A percentile compares a stretch with the other conserved stretches of the same genome.
These are phyloP conservation scores for Diaporthe vexans DNA, from an alignment of 2,329 filamentous ascomycete genomes.

Conservation along the genomic window DNA sequence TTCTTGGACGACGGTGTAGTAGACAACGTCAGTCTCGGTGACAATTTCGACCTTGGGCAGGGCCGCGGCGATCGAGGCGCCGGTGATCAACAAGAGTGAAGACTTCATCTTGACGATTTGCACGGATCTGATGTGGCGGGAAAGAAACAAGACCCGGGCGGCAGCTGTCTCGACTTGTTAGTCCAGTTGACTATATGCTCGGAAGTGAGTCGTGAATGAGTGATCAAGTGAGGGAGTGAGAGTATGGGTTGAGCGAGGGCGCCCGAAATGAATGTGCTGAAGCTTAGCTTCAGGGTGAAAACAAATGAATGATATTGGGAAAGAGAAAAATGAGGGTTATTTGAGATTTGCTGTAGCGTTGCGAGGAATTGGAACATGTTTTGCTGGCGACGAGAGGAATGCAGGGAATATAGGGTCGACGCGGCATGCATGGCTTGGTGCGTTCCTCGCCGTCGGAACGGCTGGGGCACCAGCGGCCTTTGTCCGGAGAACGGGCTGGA, in stretches of 20 bases:
- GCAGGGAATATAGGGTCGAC: constrained; percentile 26
- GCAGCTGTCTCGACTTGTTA: constrained; percentile 32
- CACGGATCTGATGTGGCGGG: constrained; percentile 23
- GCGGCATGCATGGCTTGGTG: constrained; percentile 23
- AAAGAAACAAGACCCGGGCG: constrained; percentile 31
- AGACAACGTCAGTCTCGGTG: constrained; percentile 57
- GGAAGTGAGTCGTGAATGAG: neutral
- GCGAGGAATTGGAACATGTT: constrained; percentile 32
- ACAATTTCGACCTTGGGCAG: constrained; percentile 58
- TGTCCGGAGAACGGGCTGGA: constrained; percentile 12
- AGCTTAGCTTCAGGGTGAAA: constrained; percentile 7
- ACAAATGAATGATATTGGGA: neutral
- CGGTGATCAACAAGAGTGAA: constrained; percentile 60
- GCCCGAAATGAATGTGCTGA: constrained; percentile 29
- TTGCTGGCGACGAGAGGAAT: constrained; percentile 33
- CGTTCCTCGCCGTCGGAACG: constrained; percentile 31
- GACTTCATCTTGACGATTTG: constrained; percentile 62
- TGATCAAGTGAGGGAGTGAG: constrained; percentile 22
- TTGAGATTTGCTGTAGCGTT: constrained; percentile 12
- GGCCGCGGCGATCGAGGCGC: constrained; percentile 62
- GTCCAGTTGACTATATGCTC: constrained; percentile 6
- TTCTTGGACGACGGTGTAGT: constrained; percentile 60
- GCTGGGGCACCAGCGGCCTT: constrained; percentile 4
- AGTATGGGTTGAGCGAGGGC: constrained; percentile 10
- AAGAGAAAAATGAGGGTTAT: constrained; percentile 30